A percentile compares a stretch with the other conserved stretches of the same genome.
Conservation (phyloP, 2,329 filamentous ascomycete species). For the Fusarium sp. region DNA sequence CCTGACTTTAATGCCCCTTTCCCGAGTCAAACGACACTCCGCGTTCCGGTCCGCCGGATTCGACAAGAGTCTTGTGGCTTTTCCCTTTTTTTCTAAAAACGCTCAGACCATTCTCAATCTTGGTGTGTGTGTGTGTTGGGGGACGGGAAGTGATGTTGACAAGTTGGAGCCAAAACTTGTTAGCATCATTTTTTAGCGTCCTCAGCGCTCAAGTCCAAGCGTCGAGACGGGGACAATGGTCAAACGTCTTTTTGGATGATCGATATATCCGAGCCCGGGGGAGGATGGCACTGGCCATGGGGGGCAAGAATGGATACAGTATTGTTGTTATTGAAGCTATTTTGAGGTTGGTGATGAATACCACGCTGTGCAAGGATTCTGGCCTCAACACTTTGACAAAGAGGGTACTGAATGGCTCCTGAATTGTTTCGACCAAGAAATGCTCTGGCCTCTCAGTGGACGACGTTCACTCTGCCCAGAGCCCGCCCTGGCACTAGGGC, state of each 20-base stretch:
- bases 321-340: neutral
- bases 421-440: neutral
- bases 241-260: conserved; percentile 2
- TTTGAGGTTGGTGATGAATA: neutral
- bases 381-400: neutral
- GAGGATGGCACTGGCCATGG: neutral
- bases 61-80: neutral
- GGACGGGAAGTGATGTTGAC: conserved; percentile 1
- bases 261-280: neutral
- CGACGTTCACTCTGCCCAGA: neutral
- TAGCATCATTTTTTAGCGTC: neutral
- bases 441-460: neutral
- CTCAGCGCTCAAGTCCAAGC: neutral
- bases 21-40: neutral
- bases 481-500: neutral
- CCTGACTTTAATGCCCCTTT: neutral
- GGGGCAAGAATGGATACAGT: neutral
- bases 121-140: neutral
- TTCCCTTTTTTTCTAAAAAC: neutral
- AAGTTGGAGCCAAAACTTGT: neutral
- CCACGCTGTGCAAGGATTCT: neutral
- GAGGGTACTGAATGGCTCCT: neutral
- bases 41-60: neutral
- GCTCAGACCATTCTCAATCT: conserved; percentile 1
- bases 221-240: neutral